phyloP scores from a whole-genome alignment of 2,329 filamentous ascomycete species.

The Paramyrothecium roridum region DNA sequence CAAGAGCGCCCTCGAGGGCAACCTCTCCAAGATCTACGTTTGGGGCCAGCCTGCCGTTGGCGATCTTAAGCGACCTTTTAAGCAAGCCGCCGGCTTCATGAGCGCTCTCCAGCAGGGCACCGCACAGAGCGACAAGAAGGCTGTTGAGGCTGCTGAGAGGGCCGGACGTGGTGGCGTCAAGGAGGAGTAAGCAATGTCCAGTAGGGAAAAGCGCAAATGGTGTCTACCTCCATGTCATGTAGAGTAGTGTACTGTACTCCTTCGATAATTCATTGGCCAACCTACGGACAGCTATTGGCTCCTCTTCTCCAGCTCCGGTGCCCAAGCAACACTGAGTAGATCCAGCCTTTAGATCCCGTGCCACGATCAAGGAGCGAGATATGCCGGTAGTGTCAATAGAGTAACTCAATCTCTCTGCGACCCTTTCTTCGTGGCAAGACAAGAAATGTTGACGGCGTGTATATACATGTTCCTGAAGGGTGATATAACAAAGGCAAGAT shows the following conservation, averaged over 20 bases:
- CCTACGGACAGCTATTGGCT: background rate
- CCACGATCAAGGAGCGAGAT: too few species aligned
- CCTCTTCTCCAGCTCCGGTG: background rate
- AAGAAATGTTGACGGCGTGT: too few species aligned
- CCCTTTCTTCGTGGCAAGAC: too few species aligned
- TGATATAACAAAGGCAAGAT: too few species aligned
- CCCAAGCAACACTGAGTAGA: background rate
- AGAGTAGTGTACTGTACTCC: background rate
- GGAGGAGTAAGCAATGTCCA: slow-evolving; percentile 56
- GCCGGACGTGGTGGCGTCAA: slow-evolving; percentile 68
- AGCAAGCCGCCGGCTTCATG: slow-evolving; percentile 80
- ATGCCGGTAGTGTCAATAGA: too few species aligned
- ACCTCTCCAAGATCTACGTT: slow-evolving; percentile 93
- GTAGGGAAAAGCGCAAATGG: slow-evolving; percentile 1
- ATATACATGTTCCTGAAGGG: too few species aligned
- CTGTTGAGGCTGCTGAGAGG: slow-evolving; percentile 76
- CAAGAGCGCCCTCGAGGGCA: slow-evolving; percentile 92
- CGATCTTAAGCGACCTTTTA: slow-evolving; percentile 95
- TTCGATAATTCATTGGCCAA: background rate
- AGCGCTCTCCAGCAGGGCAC: slow-evolving; percentile 68
- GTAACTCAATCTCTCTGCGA: too few species aligned
- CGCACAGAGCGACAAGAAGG: slow-evolving; percentile 89
- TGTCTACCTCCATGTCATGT: background rate
- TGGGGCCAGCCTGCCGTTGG: slow-evolving; percentile 82
- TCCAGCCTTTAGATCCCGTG: background rate